Conservation (phyloP, 495 filamentous ascomycete genomes). For the Xylaria grammica region DNA sequence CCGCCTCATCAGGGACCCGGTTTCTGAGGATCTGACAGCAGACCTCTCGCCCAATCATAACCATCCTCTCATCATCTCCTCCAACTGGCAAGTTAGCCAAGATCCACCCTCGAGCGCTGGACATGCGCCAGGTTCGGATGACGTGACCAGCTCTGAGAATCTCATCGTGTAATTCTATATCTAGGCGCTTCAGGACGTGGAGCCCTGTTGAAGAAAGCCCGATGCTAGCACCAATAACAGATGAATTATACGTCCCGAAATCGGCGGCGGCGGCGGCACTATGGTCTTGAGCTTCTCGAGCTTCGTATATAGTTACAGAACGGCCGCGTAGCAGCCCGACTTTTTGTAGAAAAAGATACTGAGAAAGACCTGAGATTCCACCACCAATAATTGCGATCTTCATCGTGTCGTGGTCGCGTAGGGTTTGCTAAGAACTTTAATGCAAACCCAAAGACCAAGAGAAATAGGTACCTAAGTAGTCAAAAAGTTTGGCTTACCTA, state of each 20-base stretch:
- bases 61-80: slow-evolving; percentile 11
- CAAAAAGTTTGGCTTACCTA: no score
- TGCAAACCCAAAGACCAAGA: no score
- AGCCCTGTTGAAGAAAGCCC: slow-evolving; percentile 14
- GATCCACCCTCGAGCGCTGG: slow-evolving; percentile 18
- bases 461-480: no score
- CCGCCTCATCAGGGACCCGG: not conserved
- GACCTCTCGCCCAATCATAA: slow-evolving; percentile 20
- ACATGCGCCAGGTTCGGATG: slow-evolving; percentile 16
- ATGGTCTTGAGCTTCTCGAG: slow-evolving; percentile 11
- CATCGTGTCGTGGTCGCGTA: not conserved
- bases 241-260: slow-evolving; percentile 16
- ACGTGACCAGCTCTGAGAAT: slow-evolving; percentile 12
- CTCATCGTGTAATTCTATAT: slow-evolving; percentile 10
- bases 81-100: slow-evolving; percentile 1
- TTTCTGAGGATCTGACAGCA: slow-evolving; percentile 19
- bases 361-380: slow-evolving; percentile 9
- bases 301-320: slow-evolving; percentile 16
- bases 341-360: slow-evolving; percentile 9
- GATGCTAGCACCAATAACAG: slow-evolving; percentile 19
- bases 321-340: slow-evolving; percentile 11
- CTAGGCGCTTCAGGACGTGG: slow-evolving; percentile 18
- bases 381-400: slow-evolving; percentile 20
- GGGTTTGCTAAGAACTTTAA: not conserved
- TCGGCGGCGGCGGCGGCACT: not conserved